phyloP scores from a whole-genome alignment of 768 basidiomycete species.

The Clathrus columnatus region DNA sequence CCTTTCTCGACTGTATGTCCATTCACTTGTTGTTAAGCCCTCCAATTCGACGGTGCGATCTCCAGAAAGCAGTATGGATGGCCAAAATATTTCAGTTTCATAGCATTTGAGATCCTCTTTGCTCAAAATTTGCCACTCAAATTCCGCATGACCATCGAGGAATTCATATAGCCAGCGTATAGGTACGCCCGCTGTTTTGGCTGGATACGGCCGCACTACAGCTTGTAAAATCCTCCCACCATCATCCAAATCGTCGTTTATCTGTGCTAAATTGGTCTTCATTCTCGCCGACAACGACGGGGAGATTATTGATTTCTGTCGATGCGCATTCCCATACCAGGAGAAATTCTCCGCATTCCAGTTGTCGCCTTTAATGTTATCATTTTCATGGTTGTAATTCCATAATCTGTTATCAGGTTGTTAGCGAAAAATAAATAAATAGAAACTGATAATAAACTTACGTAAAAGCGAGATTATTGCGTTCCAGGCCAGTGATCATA shows the following conservation, averaged over 20 bases:
- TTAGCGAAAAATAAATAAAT: not conserved
- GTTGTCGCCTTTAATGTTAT: slow-evolving; percentile 67
- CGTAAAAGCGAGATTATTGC: slow-evolving; percentile 76
- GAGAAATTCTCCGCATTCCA: slow-evolving; percentile 99
- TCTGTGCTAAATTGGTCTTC: slow-evolving; percentile 35
- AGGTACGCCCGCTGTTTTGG: slow-evolving; percentile 85
- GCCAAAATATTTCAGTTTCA: slow-evolving; percentile 81
- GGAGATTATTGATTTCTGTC: slow-evolving; percentile 40
- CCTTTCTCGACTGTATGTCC: slow-evolving; percentile 49
- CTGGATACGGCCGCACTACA: slow-evolving; percentile 83
- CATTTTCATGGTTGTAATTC: slow-evolving; percentile 90
- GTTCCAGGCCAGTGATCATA: slow-evolving; percentile 75
- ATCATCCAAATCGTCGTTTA: slow-evolving; percentile 65
- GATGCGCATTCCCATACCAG: slow-evolving; percentile 50
- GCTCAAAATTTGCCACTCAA: slow-evolving; percentile 48
- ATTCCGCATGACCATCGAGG: slow-evolving; percentile 58
- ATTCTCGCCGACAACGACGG: slow-evolving; percentile 28
- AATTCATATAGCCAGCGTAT: slow-evolving; percentile 66
- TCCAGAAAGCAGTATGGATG: slow-evolving; percentile 45
- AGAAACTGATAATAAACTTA: slow-evolving; percentile 32
- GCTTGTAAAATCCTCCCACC: slow-evolving; percentile 71
- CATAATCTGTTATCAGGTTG: slow-evolving; percentile 51
- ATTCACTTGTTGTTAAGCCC: slow-evolving; percentile 43
- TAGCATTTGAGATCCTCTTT: slow-evolving; percentile 25
- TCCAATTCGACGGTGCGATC: slow-evolving; percentile 49